Percentiles rank a stretch among this genome's conserved stretches.
Conservation (phyloP, 1,284 basidiomycete genomes). For the Agroathelia rolfsii region DNA sequence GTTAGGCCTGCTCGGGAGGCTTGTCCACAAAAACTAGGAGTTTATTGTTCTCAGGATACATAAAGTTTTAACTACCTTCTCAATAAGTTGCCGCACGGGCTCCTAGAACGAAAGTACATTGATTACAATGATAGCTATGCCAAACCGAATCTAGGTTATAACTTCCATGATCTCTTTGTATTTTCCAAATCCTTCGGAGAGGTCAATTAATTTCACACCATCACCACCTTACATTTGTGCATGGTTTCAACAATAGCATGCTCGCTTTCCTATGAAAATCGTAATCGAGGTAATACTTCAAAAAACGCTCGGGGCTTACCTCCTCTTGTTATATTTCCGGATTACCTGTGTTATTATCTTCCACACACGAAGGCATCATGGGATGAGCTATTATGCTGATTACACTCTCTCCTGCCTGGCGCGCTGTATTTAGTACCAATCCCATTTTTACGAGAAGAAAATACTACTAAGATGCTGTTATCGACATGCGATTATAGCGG, state of each 20-base stretch:
- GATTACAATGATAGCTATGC: constrained; percentile 80
- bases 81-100: constrained; percentile 66
- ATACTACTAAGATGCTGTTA: no score
- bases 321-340: no score
- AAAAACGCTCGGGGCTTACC: no score
- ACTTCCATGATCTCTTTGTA: constrained; percentile 92
- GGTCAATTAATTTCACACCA: constrained; percentile 84
- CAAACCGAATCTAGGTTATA: constrained; percentile 84
- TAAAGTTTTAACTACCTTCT: constrained; percentile 62
- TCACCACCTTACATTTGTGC: constrained; percentile 87
- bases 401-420: no score
- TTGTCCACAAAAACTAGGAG: constrained; percentile 69
- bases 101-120: constrained; percentile 79
- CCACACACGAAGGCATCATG: no score
- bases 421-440: no score
- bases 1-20: constrained; percentile 39
- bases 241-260: constrained; percentile 70
- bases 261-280: no score
- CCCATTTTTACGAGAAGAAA: no score
- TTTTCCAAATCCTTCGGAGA: constrained; percentile 89
- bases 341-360: no score
- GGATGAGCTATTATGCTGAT: no score
- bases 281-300: no score
- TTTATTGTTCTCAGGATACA: constrained; percentile 45
- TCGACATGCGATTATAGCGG: no score